Base-by-base conservation (phyloP, 371 early-diverging fungal genomes). In the Apophysomyces trapeziformis region DNA sequence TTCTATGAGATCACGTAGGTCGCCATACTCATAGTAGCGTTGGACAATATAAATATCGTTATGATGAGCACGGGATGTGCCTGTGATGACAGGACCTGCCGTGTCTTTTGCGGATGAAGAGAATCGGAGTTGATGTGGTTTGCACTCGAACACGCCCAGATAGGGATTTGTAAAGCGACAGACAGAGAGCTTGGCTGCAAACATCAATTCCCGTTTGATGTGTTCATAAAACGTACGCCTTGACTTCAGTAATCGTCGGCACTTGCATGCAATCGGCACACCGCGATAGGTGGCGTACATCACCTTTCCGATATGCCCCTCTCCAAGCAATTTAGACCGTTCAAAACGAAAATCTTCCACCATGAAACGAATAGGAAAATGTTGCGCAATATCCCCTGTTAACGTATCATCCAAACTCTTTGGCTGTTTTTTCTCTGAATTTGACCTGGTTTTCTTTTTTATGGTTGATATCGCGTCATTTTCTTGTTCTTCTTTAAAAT, bases 81-180 rank as follows among this genome's bases (percentile, higher is more conserved):
- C 2, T 32, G 64, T 39, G 38, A 54, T 21, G 6, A 18, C 7
- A 5, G 43, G 45, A 2, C 18, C 26, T 1, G 13, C 61, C 14
- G 9, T 8, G 36, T n/a, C 56, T 45, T 26, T 26, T 2, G 2
- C 35, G 5, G 26, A 38, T n/a, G n/a, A 56, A 21, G 57, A 38
- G 14, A 37, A 58, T 13, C 47, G 58, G 4, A 46, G n/a, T 21
- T 50, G 58, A 21, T 58, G 63, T 11, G 41, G 50, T 21, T 54
- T 41, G 32, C 71, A 72, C 7, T 57, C 57, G 11, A 68, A 38
- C 60, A 72, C 65, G 8, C 77, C 80, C 9, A 80, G 32, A 38
- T 76, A 80, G 6, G 46, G 50, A 21, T 77, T 77, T 2, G 67
- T 64, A 32, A 65, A 75, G 12, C 75, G 67, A 26, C 80, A 77